Evolutionary conservation across 2,329 filamentous ascomycete species (phyloP).

Genomic region (Graphilbum fragrans): DNA sequence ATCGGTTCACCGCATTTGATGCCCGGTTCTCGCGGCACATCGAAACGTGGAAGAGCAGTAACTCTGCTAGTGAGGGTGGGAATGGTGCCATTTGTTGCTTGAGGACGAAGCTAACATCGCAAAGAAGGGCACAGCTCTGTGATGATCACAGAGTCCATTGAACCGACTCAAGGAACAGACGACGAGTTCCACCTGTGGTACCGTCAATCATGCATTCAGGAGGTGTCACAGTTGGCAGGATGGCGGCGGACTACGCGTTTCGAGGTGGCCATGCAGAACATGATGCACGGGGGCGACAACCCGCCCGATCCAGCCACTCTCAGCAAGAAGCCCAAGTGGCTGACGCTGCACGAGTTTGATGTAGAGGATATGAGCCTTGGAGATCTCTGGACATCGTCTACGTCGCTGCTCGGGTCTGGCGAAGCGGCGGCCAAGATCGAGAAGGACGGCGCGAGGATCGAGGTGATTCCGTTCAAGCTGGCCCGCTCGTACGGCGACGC

Average conservation of each 20-base stretch:
- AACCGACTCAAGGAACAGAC: conserved; percentile 1
- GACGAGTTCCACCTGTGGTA: conserved; percentile 9
- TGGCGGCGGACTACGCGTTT: conserved; percentile 11
- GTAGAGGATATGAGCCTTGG: conserved; percentile 1
- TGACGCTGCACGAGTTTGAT: conserved; percentile 10
- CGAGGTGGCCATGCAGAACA: conserved; percentile 2
- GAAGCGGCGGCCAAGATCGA: too few species aligned
- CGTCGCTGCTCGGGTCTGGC: too few species aligned
- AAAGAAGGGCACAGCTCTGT: neutral
- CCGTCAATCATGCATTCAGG: conserved; percentile 5
- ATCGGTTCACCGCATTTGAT: conserved; percentile 6
- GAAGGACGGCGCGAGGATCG: neutral
- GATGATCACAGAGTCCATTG: conserved; percentile 7
- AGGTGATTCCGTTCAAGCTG: neutral
- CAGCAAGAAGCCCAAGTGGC: conserved; percentile 4
- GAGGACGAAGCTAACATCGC: too few species aligned
- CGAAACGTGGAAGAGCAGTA: conserved; percentile 6
- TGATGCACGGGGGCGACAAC: neutral
- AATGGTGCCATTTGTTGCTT: too few species aligned
- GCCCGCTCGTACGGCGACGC: neutral
- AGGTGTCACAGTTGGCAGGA: conserved; percentile 6
- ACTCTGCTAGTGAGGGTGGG: too few species aligned
- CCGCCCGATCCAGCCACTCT: neutral
- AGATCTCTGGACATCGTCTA: too few species aligned
- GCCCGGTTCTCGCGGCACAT: conserved; percentile 5